Percentiles rank a stretch among this genome's conserved stretches.
phyloP scores from a whole-genome alignment of 768 basidiomycete species.

The Dentipellis sp. region DNA sequence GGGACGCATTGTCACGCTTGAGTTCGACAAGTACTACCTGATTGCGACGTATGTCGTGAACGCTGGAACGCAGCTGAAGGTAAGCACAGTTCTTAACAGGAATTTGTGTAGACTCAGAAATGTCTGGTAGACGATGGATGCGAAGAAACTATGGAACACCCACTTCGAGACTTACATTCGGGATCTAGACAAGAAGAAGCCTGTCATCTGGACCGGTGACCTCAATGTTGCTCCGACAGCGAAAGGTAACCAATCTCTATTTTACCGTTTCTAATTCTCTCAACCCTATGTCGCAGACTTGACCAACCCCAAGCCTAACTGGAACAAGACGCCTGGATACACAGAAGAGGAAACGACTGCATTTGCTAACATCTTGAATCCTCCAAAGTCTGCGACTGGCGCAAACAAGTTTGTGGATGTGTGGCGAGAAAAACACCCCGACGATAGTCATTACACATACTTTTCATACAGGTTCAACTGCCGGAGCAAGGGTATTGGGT shows the following conservation, averaged over 20 bases:
- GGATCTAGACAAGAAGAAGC: conserved; percentile 65
- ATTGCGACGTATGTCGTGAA: conserved; percentile 82
- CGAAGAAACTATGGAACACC: conserved; percentile 70
- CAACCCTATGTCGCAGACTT: conserved; percentile 38
- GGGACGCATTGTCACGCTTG: conserved; percentile 75
- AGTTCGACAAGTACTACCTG: conserved; percentile 61
- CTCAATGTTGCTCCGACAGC: conserved; percentile 80
- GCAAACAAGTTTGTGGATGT: conserved; percentile 56
- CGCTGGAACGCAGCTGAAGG: conserved; percentile 67
- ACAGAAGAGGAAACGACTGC: conserved; percentile 75
- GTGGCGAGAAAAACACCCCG: conserved; percentile 68
- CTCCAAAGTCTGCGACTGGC: conserved; percentile 28
- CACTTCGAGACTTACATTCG: conserved; percentile 71
- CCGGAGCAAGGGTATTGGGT: conserved; percentile 71
- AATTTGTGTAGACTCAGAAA: not conserved
- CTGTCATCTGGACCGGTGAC: conserved; percentile 86
- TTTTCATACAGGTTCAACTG: conserved; percentile 81
- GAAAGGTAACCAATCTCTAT: conserved; percentile 33
- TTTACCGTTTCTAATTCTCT: not conserved
- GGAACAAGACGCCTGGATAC: conserved; percentile 85
- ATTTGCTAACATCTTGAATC: conserved; percentile 58
- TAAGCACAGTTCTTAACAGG: not conserved
- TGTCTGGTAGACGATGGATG: conserved; percentile 51
- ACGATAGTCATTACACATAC: conserved; percentile 71
- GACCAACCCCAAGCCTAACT: conserved; percentile 59